phyloP scores from a whole-genome alignment of 2,329 filamentous ascomycete species.

The Thelonectria blattea region DNA sequence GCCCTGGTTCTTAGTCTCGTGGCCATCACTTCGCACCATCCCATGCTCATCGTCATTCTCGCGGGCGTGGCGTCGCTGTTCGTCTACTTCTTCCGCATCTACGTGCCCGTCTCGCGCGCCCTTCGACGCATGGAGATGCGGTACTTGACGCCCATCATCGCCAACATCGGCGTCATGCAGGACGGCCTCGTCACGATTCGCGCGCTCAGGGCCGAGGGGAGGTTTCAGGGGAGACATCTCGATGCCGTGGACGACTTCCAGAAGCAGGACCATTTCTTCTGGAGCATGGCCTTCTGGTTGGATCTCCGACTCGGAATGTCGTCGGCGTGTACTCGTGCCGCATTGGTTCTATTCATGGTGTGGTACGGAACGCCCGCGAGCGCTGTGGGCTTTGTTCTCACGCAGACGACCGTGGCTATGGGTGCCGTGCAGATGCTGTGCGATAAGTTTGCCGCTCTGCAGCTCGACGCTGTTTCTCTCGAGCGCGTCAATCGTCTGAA shows the following conservation, averaged over 20 bases:
- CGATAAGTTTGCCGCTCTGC: constrained; percentile 79
- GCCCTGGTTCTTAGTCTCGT: constrained; percentile 74
- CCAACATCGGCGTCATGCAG: constrained; percentile 87
- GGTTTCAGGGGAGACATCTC: constrained; percentile 83
- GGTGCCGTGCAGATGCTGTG: constrained; percentile 63
- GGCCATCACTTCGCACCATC: constrained; percentile 81
- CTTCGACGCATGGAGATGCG: constrained; percentile 87
- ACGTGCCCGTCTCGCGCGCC: constrained; percentile 83
- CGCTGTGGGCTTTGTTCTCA: constrained; percentile 82
- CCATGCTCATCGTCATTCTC: constrained; percentile 76
- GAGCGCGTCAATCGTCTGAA: constrained; percentile 85
- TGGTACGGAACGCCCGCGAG: constrained; percentile 78
- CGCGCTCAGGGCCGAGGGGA: constrained; percentile 77
- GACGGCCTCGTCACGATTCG: constrained; percentile 87
- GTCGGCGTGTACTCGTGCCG: constrained; percentile 75
- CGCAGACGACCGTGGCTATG: constrained; percentile 51
- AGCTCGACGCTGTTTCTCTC: constrained; percentile 91
- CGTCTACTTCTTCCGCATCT: constrained; percentile 74
- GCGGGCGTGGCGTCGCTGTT: constrained; percentile 71
- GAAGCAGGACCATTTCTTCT: constrained; percentile 96
- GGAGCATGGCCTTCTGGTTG: constrained; percentile 86
- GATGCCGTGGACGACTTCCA: constrained; percentile 86
- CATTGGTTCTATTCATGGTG: constrained; percentile 76
- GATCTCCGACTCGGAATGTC: constrained; percentile 70
- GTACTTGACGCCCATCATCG: constrained; percentile 85